Percentiles rank a stretch among this genome's conserved stretches.
Evolutionary conservation across 31 red algal species (phyloP).

Genomic region (Bonnemaisonia californica): DNA sequence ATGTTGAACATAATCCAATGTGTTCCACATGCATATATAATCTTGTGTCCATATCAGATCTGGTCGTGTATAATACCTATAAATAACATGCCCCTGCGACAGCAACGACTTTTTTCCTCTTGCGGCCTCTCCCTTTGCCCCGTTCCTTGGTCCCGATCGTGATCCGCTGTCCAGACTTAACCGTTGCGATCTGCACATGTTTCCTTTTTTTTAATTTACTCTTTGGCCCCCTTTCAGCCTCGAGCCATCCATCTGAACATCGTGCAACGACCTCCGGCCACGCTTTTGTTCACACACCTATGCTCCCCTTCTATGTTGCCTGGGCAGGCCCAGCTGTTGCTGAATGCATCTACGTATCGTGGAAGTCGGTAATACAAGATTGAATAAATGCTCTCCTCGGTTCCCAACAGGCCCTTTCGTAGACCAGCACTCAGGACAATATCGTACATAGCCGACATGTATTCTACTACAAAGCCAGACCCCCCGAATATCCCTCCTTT

Average conservation of each 20-base stretch:
- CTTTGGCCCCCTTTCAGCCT: too few relatives aligned
- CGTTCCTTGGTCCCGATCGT: too few relatives aligned
- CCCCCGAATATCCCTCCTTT: conserved; percentile 72
- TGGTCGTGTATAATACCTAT: too few relatives aligned
- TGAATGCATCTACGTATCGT: conserved; percentile 78
- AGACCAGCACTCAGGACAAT: conserved; percentile 65
- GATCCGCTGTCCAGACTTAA: too few relatives aligned
- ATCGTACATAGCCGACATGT: conserved; percentile 75
- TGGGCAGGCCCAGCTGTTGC: conserved; percentile 80
- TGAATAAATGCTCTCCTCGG: conserved; percentile 70
- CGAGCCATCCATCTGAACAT: conserved; percentile 67
- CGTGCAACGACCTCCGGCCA: conserved; percentile 61
- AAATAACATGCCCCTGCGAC: too few relatives aligned
- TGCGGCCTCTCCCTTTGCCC: too few relatives aligned
- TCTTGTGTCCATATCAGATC: too few relatives aligned
- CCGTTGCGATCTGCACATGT: too few relatives aligned
- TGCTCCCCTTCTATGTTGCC: conserved; percentile 57
- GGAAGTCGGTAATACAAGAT: conserved; percentile 62
- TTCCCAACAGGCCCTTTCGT: conserved; percentile 70
- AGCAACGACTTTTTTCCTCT: too few relatives aligned
- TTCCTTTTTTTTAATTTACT: too few relatives aligned
- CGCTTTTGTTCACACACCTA: conserved; percentile 39
- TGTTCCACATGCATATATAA: too few relatives aligned
- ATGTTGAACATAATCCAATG: too few relatives aligned
- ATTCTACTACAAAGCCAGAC: conserved; percentile 75